Conservation (phyloP, 768 basidiomycete genomes). For the Rhizopogon salebrosus region DNA sequence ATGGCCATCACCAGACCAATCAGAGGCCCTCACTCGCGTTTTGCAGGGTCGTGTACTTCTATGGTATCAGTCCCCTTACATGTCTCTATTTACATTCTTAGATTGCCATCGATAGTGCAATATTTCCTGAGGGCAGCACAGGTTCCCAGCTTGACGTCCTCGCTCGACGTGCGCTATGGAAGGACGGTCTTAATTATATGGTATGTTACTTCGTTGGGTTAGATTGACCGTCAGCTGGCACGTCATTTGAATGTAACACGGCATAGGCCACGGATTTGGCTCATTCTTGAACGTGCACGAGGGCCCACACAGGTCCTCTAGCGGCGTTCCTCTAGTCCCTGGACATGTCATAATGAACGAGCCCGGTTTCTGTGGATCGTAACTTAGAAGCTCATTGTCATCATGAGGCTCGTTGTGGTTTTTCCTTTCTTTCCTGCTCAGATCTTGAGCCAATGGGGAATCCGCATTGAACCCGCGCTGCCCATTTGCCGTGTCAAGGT, state of each 20-base stretch:
- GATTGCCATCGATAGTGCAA: constrained; percentile 87
- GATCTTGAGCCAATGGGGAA: constrained; percentile 82
- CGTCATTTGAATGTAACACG: constrained; percentile 51
- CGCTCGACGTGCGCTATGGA: constrained; percentile 85
- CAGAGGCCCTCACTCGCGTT: constrained; percentile 90
- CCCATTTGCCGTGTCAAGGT: constrained; percentile 60
- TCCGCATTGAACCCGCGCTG: constrained; percentile 88
- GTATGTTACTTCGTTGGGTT: constrained; percentile 34
- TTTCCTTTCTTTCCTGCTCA: constrained; percentile 29
- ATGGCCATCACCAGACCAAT: constrained; percentile 77
- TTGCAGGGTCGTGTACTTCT: constrained; percentile 88
- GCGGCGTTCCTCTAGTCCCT: constrained; percentile 61
- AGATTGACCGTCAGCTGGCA: constrained; percentile 6
- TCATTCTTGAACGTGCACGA: constrained; percentile 84
- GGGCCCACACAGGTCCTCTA: constrained; percentile 76
- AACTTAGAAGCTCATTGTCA: constrained; percentile 2
- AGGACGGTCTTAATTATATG: constrained; percentile 76
- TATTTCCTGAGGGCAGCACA: constrained; percentile 89
- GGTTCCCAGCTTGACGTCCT: constrained; percentile 82
- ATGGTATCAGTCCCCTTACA: constrained; percentile 11
- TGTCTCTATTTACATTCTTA: constrained; percentile 28
- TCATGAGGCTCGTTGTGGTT: constrained; percentile 8
- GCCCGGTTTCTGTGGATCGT: constrained; percentile 79
- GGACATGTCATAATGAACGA: constrained; percentile 94
- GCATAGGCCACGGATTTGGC: constrained; percentile 88